Evolutionary conservation across 495 filamentous ascomycete species (phyloP), one percentile per base, ranked within the genome.

Genomic region (Penicillium canariense): DNA sequence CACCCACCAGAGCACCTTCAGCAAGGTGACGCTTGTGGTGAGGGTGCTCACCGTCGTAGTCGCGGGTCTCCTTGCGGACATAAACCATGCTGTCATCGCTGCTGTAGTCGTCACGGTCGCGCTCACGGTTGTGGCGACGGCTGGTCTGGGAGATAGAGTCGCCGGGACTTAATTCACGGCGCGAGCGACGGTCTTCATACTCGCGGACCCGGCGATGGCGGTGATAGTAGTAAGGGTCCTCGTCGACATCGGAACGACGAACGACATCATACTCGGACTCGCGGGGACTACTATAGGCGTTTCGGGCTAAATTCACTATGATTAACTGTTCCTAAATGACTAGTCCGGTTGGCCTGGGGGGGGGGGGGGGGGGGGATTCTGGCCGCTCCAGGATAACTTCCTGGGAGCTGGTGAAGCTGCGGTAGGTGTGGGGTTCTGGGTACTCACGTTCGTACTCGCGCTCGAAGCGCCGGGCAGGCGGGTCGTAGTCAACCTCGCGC

Each of bases 1-100:
- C 81, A 12, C 90, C 91, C 42, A 89, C 87, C 30, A 93, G 71
- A 22, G 89, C 90, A 31, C 91, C 91, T 73, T 93, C 90, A 22
- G 88, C 90, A n/a, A 96, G 67, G 68, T 95, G 89, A 28, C 87
- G 87, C 61, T 82, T 87, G 66, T 90, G 85, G 55, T 82, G 72
- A 14, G 80, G 80, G 60, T 79, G 81, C 1, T 81, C 76, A 48
- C 81, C 84, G 53, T 68, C 59, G 25, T 84, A 83, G 34, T 81
- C 70, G n/a, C 68, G 71, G 30, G 72, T 77, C 55, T 82, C 80
- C 63, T 78, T 80, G 54, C 73, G 77, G 45, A 84, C 68, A 56
- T 80, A 83, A 44, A 83, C 80, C 65, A 81, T 77, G 67, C 83
- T 84, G 50, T 88, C 86, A 57, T 88, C 84, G 49, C 83, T 87